A percentile compares a stretch with the other conserved stretches of the same genome.
Evolutionary conservation across 192 early-diverging fungal species (phyloP).

Genomic region (Podila verticillata): DNA sequence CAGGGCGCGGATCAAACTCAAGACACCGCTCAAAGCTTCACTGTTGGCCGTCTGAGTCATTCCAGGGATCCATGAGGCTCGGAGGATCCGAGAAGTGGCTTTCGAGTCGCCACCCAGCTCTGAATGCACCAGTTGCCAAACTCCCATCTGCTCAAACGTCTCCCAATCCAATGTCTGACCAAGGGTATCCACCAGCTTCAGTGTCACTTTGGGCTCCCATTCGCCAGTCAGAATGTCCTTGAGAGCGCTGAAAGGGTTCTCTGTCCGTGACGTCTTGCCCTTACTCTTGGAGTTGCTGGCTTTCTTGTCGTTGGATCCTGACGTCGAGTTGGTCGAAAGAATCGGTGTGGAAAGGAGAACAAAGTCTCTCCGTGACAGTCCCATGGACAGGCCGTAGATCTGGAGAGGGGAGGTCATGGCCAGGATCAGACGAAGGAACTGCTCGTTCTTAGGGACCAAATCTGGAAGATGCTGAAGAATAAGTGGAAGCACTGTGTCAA

Average conservation of each 20-base stretch:
- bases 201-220: constrained; percentile 16
- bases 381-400: constrained; percentile 53
- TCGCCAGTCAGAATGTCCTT: background rate
- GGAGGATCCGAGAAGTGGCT: constrained; percentile 13
- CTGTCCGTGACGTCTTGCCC: constrained; percentile 8
- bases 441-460: constrained; percentile 36
- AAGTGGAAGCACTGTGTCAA: constrained; percentile 50
- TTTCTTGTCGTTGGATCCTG: background rate
- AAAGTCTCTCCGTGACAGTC: constrained; percentile 17
- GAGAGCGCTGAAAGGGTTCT: background rate
- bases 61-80: constrained; percentile 14
- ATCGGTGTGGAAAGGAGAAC: constrained; percentile 13
- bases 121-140: constrained; percentile 63
- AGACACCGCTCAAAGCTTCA: constrained; percentile 59
- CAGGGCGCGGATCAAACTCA: constrained; percentile 54
- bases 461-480: constrained; percentile 53
- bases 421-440: constrained; percentile 48
- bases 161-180: constrained; percentile 54
- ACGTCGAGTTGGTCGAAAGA: background rate
- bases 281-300: background rate
- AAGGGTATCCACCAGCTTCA: constrained; percentile 10
- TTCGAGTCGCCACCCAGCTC: constrained; percentile 49
- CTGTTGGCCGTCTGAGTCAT: constrained; percentile 22
- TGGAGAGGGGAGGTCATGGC: constrained; percentile 60
- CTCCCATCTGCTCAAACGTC: constrained; percentile 64